Base-by-base conservation (phyloP, 768 basidiomycete genomes). In the Tulasnella sp. region DNA sequence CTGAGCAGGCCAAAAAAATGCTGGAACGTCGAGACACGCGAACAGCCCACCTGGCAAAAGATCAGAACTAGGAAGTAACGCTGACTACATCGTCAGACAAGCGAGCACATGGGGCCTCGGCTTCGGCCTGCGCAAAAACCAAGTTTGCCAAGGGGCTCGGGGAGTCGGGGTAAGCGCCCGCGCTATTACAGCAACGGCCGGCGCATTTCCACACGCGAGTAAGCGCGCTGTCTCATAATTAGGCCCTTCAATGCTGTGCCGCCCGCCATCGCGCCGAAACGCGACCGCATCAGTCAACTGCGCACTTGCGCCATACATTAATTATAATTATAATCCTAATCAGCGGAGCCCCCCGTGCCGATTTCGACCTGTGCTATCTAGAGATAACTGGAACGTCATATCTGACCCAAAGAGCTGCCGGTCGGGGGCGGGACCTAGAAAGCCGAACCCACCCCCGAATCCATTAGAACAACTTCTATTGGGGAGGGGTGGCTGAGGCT, bases 201-300 rank as follows among this genome's bases (percentile, higher is more conserved):
- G 32, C 26, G 29, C 61, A 29, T 5, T 5, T 67, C 32, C 61
- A 67, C 61, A 26, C 29, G 32, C 61, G 15, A 26, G 16, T 29
- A 35, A 67, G 61, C 61, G 61, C 61, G 44, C 32, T 67, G 61
- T 67, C 61, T 67, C 61, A 67, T 67, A 67, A 67, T 67, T 67
- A 35, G 10, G 61, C 32, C 61, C 7, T 3, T 35, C 61, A 67
- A 29, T 29, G 61, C 61, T 67, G 61, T 67, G 61, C 61, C 61
- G 29, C 29, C 61, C 61, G 61, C 61, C 61, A 35, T 35, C 35
- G 29, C 15, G 26, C 26, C 16, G 15, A 23, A 67, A 23, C 61
- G 32, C 32, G 13, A 61, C 57, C 26, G 11, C 18, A 29, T 15
- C 57, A 32, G 61, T 26, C 23, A n/a, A 35, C 61, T 67, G 61